These are phyloP conservation scores for Fusarium sp. DNA, from an alignment of 2,329 filamentous ascomycete species.

Conservation along the genomic window DNA sequence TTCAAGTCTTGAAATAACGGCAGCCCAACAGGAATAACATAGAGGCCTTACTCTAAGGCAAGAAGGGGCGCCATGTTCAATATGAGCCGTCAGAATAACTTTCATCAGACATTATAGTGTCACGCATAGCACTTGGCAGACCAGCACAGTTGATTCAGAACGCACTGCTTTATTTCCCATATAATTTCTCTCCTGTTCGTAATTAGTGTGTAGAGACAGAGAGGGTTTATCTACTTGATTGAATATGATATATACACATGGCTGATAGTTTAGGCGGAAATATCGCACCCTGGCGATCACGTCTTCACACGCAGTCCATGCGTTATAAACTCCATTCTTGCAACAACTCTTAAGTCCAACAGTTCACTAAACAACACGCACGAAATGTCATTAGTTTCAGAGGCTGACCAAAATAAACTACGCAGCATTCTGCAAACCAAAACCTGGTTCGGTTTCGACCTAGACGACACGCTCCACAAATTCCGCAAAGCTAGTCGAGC, in stretches of 20 bases:
- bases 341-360: not conserved
- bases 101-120: no score
- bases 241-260: not conserved
- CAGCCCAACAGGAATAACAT: no score
- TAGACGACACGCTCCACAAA: constrained; percentile 65
- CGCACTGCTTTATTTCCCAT: no score
- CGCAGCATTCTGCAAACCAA: constrained; percentile 19
- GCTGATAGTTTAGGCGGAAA: not conserved
- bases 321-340: not conserved
- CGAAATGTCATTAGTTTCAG: not conserved
- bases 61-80: no score
- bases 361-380: not conserved
- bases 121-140: no score
- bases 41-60: no score
- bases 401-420: not conserved
- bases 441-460: constrained; percentile 63
- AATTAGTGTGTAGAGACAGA: no score
- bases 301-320: not conserved
- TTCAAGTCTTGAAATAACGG: no score
- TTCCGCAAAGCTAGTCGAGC: constrained; percentile 59
- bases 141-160: no score
- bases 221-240: no score
- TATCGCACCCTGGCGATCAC: not conserved
- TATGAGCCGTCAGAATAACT: no score
- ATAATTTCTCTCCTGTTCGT: no score